A percentile compares a stretch with the other conserved stretches of the same genome.
These are phyloP conservation scores for Coemansia sp. DNA, from an alignment of 192 early-diverging fungal species.

Conservation along the genomic window DNA sequence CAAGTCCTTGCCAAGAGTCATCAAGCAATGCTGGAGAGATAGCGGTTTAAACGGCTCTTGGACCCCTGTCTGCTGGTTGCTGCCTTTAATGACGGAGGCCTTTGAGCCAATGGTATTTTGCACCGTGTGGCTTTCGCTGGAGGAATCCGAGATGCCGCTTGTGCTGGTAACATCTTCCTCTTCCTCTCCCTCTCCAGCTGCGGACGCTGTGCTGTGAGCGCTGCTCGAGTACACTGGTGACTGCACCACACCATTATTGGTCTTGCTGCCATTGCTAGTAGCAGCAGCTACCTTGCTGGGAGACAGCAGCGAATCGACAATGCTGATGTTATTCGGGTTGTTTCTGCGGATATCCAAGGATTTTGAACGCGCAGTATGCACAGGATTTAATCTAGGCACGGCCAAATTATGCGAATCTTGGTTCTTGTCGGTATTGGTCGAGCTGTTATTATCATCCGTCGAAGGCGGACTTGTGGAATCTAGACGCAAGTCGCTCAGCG, in stretches of 20 bases:
- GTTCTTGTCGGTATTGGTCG: not conserved
- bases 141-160: slow-evolving; percentile 2
- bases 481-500: slow-evolving; percentile 24
- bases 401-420: not conserved
- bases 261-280: not conserved
- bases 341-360: slow-evolving; percentile 15
- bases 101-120: not conserved
- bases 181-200: not conserved
- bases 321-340: not conserved
- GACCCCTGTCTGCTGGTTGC: not conserved
- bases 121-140: slow-evolving; percentile 2
- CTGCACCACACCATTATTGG: not conserved
- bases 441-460: not conserved
- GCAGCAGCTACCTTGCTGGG: not conserved
- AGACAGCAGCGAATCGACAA: not conserved
- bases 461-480: slow-evolving; percentile 3
- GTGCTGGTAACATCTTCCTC: slow-evolving; percentile 1
- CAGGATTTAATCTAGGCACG: not conserved
- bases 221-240: slow-evolving; percentile 1
- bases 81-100: not conserved
- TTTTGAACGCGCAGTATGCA: slow-evolving; percentile 14
- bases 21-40: slow-evolving; percentile 7
- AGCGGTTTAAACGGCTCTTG: not conserved
- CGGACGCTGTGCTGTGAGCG: not conserved
- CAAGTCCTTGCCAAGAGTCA: slow-evolving; percentile 36